These are phyloP conservation scores for Fusarium succisae DNA, from an alignment of 2,329 filamentous ascomycete species.

Conservation along the genomic window DNA sequence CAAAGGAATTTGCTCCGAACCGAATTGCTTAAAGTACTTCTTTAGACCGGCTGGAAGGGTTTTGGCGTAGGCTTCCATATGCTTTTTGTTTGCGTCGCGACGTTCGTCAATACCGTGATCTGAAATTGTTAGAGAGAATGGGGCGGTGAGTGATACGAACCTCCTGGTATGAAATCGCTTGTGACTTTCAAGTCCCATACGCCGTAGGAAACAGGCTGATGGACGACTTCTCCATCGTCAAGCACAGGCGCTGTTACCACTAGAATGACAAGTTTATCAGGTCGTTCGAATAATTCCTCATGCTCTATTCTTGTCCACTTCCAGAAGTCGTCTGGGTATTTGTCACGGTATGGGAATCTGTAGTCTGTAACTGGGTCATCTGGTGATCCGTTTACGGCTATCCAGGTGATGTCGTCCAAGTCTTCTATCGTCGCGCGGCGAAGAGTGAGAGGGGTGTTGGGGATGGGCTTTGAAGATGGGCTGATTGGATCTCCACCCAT, in stretches of 20 bases:
- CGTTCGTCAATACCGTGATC: constrained; percentile 9
- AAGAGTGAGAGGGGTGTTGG: not conserved
- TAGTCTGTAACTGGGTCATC: not conserved
- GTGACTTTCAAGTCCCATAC: not conserved
- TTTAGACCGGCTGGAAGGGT: not conserved
- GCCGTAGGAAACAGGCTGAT: not conserved
- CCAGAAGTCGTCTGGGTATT: not conserved
- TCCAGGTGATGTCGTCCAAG: not conserved
- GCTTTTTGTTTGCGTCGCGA: not conserved
- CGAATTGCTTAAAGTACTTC: not conserved
- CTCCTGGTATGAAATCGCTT: not conserved
- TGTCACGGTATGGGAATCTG: not conserved
- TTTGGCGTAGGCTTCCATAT: not conserved
- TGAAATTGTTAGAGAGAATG: not conserved
- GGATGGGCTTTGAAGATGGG: not conserved
- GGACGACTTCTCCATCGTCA: not conserved
- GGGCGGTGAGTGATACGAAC: not conserved
- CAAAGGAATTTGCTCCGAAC: not conserved
- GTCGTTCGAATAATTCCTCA: not conserved
- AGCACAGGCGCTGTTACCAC: not conserved
- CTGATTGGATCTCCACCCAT: not conserved
- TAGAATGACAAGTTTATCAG: not conserved
- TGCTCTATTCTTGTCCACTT: constrained; percentile 19
- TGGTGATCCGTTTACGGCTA: not conserved
- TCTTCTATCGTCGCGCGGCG: not conserved